phyloP scores from a whole-genome alignment of 129 eudicot genomes.

The Saussurea involucrata region DNA sequence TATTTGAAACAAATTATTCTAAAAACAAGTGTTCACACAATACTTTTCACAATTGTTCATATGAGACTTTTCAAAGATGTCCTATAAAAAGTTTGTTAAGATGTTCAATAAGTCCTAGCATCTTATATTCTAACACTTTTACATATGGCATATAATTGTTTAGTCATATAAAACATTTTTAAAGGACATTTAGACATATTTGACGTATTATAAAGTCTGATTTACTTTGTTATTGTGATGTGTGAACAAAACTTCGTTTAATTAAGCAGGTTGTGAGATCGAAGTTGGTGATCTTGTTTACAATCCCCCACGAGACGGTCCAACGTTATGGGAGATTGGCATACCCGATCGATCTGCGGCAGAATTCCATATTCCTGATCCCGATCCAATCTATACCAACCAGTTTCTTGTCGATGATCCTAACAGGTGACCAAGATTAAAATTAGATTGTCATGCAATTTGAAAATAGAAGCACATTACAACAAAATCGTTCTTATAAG shows the following conservation, averaged over 20 bases:
- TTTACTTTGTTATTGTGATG: neutral
- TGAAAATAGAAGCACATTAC: neutral
- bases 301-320: constrained; percentile 82
- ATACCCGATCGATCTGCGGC: constrained; percentile 79
- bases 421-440: constrained; percentile 42
- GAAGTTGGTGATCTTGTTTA: constrained; percentile 59
- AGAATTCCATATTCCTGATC: constrained; percentile 81
- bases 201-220: too few species aligned
- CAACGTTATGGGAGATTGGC: constrained; percentile 97
- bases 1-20: neutral
- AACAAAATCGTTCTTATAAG: too few species aligned
- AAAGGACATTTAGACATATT: neutral
- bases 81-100: neutral
- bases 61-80: too few species aligned
- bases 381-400: constrained; percentile 60
- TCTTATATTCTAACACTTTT: neutral
- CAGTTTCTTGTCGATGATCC: constrained; percentile 48
- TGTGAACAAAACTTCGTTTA: neutral
- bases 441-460: neutral
- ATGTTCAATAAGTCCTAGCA: neutral
- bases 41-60: neutral
- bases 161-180: neutral
- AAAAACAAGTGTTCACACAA: neutral
- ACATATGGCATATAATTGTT: neutral
- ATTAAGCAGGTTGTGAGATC: constrained; percentile 52